Conservation (phyloP, 495 filamentous ascomycete genomes). For the Coniosporium apollinis region DNA sequence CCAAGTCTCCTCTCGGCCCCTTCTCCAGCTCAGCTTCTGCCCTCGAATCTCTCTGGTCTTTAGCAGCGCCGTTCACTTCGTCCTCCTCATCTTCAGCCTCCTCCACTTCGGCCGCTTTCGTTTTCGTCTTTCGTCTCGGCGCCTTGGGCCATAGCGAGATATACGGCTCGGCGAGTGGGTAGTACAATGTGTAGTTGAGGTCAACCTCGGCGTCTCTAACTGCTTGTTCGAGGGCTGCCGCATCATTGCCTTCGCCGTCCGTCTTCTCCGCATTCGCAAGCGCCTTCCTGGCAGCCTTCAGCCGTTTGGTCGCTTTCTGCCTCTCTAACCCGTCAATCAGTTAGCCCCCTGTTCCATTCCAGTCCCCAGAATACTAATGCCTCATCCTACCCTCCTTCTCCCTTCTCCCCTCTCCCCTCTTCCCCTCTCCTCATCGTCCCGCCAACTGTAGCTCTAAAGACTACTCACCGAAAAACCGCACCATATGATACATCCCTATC, state of each 20-base stretch:
- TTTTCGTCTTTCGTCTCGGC: conserved; percentile 21
- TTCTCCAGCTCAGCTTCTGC: conserved; percentile 9
- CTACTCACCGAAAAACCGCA: conserved; percentile 72
- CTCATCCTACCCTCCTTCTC: too few relatives aligned
- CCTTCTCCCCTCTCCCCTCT: too few relatives aligned
- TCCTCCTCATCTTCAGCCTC: conserved; percentile 11
- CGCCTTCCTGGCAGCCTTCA: conserved; percentile 25
- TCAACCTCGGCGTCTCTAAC: conserved; percentile 63
- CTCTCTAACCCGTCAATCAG: too few relatives aligned
- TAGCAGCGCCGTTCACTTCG: conserved; percentile 7
- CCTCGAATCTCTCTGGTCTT: too few relatives aligned
- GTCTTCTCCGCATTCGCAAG: conserved; percentile 28
- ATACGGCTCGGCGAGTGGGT: conserved; percentile 66
- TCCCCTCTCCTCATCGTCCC: too few relatives aligned
- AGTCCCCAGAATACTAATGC: too few relatives aligned
- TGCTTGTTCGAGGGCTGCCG: conserved; percentile 19
- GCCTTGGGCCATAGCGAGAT: conserved; percentile 50
- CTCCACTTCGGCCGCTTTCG: conserved; percentile 10
- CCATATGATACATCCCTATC: conserved; percentile 84
- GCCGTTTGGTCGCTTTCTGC: conserved; percentile 55
- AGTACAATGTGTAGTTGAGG: conserved; percentile 68
- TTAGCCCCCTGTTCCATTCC: too few relatives aligned
- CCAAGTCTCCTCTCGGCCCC: conserved; percentile 27
- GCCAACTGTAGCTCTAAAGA: too few relatives aligned
- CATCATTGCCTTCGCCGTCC: conserved; percentile 31